These are phyloP conservation scores for Pseudogymnoascus verrucosus DNA, from an alignment of 2,329 filamentous ascomycete genomes.

Conservation along the genomic window DNA sequence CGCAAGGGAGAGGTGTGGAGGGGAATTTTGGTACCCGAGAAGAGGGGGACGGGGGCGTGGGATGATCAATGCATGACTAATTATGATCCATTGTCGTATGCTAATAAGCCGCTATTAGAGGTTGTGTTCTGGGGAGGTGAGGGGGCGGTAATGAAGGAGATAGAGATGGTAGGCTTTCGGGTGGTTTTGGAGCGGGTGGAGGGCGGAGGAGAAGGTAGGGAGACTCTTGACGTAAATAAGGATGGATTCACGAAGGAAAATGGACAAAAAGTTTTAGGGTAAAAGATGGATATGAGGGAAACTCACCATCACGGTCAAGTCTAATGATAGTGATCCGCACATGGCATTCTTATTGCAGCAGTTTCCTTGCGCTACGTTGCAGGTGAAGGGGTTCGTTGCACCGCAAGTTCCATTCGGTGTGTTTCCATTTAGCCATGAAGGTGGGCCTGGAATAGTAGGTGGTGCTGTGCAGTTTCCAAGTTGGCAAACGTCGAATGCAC, in stretches of 20 bases:
- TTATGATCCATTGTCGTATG: constrained; percentile 1
- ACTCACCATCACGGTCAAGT: neutral
- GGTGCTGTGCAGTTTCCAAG: neutral
- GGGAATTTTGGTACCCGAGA: neutral
- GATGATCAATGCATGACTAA: constrained; percentile 3
- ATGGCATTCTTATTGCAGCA: neutral
- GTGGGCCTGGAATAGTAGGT: neutral
- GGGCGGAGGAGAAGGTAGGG: neutral
- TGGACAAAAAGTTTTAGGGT: neutral
- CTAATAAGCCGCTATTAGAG: neutral
- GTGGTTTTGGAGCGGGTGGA: neutral
- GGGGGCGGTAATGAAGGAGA: neutral
- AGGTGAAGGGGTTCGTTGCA: neutral
- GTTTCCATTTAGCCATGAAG: neutral
- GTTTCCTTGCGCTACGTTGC: neutral
- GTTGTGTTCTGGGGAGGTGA: neutral
- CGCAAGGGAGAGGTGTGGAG: constrained; percentile 8
- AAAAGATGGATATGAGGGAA: neutral
- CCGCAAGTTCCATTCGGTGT: neutral
- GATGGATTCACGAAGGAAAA: neutral
- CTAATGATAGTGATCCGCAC: neutral
- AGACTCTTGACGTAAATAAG: neutral
- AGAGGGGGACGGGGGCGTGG: neutral
- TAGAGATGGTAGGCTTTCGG: constrained; percentile 11
- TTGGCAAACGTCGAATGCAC: neutral